Evolutionary conservation across 352 stramenopile genomes (phyloP), one percentile per base, ranked within the genome.

Genomic region (Blastocystis sp.): DNA sequence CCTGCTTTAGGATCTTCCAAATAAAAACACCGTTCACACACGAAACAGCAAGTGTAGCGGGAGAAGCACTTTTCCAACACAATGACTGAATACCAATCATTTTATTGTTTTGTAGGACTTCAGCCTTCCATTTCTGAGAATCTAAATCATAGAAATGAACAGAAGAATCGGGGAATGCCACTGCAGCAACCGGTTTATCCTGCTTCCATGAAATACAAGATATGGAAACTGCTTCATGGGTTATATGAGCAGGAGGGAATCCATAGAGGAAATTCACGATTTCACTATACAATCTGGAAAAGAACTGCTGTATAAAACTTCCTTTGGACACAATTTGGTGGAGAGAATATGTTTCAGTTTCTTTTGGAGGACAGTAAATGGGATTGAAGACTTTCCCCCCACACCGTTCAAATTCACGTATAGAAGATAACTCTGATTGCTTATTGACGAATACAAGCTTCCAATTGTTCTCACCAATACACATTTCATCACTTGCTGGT

Each of bases 131-230:
- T 57, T 33, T 78, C 37, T 78, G 66, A 3, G 53, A n/a, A 17
- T 78, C 44, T 27, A 78, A 33, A 30, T 78, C 27, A 33, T 78
- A 78, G 57, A 78, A 58, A 53, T 78, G 66, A 11, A 78, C n/a
- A 33, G 66, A 56, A 13, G n/a, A 48, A 57, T 78, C 66, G 33
- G 44, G 37, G 24, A 78, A 78, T 24, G 33, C 37, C 27, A 78
- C 22, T 35, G 66, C 66, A 0, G 44, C 30, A 24, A 24, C 57
- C 44, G n/a, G 54, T 33, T 33, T n/a, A 2, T 13, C 56, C 13
- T 62, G 19, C 15, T 13, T 62, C 56, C 56, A 62, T 62, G 56
- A 62, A 62, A 62, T 62, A n/a, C 19, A n/a, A n/a, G 56, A 33
- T 33, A 62, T 48, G 2, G 56, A 62, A 33, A 62, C 56, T 62